Evolutionary conservation across 495 filamentous ascomycete species (phyloP).

Genomic region (Platismatia glauca): DNA sequence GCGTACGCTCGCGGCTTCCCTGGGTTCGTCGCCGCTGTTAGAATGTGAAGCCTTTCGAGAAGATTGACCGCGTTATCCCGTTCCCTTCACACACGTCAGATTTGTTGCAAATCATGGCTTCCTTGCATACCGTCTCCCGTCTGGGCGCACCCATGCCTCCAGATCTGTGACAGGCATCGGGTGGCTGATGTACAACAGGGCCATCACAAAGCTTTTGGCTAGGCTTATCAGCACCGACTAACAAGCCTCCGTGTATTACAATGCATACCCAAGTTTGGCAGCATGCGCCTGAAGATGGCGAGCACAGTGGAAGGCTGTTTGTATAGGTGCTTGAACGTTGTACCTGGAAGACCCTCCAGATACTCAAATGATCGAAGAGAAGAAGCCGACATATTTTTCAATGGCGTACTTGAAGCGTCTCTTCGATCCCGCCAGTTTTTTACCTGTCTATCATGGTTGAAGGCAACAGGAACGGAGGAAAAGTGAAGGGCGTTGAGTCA

Average conservation of each 20-base stretch:
- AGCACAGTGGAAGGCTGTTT: constrained; percentile 91
- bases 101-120: neutral
- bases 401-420: neutral
- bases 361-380: constrained; percentile 67
- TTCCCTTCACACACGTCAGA: constrained; percentile 40
- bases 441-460: constrained; percentile 3
- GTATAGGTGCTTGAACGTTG: constrained; percentile 82
- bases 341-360: constrained; percentile 79
- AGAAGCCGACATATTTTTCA: constrained; percentile 53
- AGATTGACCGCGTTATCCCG: constrained; percentile 74
- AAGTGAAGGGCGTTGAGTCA: neutral
- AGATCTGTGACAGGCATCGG: constrained; percentile 68
- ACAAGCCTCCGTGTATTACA: constrained; percentile 8
- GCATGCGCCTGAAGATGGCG: constrained; percentile 94
- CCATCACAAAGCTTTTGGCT: constrained; percentile 96
- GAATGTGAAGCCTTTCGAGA: constrained; percentile 73
- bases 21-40: constrained; percentile 47
- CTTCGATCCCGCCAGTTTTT: neutral
- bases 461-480: neutral
- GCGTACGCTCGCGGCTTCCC: constrained; percentile 56
- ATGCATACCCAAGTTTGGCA: constrained; percentile 72
- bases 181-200: constrained; percentile 73
- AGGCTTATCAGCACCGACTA: constrained; percentile 23
- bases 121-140: constrained; percentile 51
- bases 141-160: constrained; percentile 71